These are phyloP conservation scores for Podospora sp. DNA, from an alignment of 495 filamentous ascomycete species.

Conservation along the genomic window DNA sequence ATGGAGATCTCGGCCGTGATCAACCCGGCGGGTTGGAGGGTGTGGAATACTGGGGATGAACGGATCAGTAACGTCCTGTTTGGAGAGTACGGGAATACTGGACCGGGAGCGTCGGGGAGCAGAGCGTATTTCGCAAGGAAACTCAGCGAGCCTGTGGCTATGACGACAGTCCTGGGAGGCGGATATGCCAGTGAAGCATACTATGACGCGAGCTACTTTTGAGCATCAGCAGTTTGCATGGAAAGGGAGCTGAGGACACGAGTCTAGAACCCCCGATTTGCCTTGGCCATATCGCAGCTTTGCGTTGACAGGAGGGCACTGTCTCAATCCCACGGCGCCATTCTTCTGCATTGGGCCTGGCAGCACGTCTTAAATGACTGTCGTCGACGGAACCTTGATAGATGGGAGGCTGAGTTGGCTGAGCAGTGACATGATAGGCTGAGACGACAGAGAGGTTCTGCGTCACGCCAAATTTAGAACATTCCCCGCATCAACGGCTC, in stretches of 20 bases:
- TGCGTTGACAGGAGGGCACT: not conserved
- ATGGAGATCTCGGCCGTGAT: slow-evolving; percentile 59
- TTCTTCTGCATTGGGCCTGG: not conserved
- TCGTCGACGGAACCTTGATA: not conserved
- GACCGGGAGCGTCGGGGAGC: slow-evolving; percentile 58
- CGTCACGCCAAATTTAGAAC: not conserved
- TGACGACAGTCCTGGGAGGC: slow-evolving; percentile 55
- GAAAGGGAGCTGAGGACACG: not conserved
- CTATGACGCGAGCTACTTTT: slow-evolving; percentile 35
- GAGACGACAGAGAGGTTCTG: not conserved
- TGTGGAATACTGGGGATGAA: slow-evolving; percentile 54
- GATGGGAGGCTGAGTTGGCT: too few relatives aligned
- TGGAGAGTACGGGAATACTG: slow-evolving; percentile 62
- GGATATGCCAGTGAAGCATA: slow-evolving; percentile 40
- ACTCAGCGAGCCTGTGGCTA: slow-evolving; percentile 48
- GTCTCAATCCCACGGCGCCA: not conserved
- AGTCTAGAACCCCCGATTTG: not conserved
- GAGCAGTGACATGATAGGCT: not conserved
- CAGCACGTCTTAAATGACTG: not conserved
- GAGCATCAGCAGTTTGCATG: not conserved
- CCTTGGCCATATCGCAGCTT: not conserved
- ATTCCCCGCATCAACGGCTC: not conserved
- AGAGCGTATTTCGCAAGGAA: slow-evolving; percentile 59
- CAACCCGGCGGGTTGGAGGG: slow-evolving; percentile 62
- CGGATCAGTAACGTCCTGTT: slow-evolving; percentile 59